phyloP scores from a whole-genome alignment of 208 protist genomes.

The Angomonas deanei region DNA sequence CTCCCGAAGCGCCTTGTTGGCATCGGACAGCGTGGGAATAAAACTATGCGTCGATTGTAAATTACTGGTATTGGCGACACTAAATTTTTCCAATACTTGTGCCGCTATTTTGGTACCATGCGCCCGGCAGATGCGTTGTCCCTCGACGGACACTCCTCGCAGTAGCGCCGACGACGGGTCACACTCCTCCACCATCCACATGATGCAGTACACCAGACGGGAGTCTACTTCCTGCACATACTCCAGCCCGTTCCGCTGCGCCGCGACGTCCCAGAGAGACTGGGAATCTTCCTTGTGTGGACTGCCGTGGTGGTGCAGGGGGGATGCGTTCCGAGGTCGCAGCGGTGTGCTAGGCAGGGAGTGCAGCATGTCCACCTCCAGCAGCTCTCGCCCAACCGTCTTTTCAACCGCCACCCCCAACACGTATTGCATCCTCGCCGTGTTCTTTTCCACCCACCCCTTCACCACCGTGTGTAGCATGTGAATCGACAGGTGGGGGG shows the following conservation, averaged over 20 bases:
- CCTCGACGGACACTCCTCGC: not conserved
- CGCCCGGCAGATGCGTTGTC: not conserved
- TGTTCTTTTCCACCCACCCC: not conserved
- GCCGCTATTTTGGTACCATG: not conserved
- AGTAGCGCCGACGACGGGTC: not conserved
- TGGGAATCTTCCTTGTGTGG: not conserved
- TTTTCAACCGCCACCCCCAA: conserved; percentile 1
- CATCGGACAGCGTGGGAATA: conserved; percentile 11
- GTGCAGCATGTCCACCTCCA: not conserved
- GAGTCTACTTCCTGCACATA: conserved; percentile 16
- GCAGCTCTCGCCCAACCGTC: conserved; percentile 5
- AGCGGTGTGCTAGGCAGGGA: not conserved
- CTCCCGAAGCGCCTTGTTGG: conserved; percentile 40
- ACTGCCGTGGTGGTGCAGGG: not conserved
- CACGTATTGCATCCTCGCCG: not conserved
- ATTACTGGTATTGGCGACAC: not conserved
- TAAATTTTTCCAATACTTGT: not conserved
- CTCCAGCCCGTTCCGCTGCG: conserved; percentile 13
- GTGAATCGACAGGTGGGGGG: not conserved
- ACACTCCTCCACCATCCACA: conserved; percentile 4
- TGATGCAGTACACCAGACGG: conserved; percentile 6
- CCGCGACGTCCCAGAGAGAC: not conserved
- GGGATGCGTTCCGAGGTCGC: not conserved
- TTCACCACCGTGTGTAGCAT: conserved; percentile 8
- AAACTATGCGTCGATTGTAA: not conserved